phyloP scores from a whole-genome alignment of 495 filamentous ascomycete species.

The Clavariopsis aquatica region DNA sequence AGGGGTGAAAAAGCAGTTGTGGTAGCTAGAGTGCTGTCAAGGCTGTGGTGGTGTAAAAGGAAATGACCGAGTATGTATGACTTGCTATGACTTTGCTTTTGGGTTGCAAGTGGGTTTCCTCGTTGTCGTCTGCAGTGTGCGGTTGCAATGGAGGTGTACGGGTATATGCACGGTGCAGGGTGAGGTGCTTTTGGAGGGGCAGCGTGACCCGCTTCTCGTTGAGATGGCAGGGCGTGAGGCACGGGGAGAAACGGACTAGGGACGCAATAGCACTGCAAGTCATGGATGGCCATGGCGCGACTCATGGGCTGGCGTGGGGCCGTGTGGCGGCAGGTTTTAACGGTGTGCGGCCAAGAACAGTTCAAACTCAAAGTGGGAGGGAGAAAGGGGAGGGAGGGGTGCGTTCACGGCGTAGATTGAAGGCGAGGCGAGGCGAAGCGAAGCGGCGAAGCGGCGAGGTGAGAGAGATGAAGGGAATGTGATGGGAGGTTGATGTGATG shows the following conservation, averaged over 20 bases:
- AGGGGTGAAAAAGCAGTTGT: too few relatives aligned
- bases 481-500: too few relatives aligned
- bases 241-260: conserved; percentile 16
- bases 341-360: not conserved
- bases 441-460: too few relatives aligned
- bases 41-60: too few relatives aligned
- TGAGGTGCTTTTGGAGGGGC: not conserved
- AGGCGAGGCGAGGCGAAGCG: too few relatives aligned
- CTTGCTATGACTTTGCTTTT: too few relatives aligned
- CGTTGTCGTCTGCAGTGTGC: not conserved
- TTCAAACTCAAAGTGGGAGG: not conserved
- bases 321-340: not conserved
- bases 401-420: not conserved
- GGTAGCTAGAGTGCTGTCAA: too few relatives aligned
- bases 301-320: not conserved
- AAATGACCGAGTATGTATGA: too few relatives aligned
- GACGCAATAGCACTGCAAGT: conserved; percentile 29
- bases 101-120: too few relatives aligned
- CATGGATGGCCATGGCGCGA: conserved; percentile 14
- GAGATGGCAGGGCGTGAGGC: not conserved
- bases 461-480: not conserved
- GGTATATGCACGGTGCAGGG: not conserved
- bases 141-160: not conserved
- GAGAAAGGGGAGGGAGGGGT: not conserved
- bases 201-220: not conserved